Evolutionary conservation across 179 eudicot genomes (phyloP).

Genomic region (Sideroxylon spinosum): DNA sequence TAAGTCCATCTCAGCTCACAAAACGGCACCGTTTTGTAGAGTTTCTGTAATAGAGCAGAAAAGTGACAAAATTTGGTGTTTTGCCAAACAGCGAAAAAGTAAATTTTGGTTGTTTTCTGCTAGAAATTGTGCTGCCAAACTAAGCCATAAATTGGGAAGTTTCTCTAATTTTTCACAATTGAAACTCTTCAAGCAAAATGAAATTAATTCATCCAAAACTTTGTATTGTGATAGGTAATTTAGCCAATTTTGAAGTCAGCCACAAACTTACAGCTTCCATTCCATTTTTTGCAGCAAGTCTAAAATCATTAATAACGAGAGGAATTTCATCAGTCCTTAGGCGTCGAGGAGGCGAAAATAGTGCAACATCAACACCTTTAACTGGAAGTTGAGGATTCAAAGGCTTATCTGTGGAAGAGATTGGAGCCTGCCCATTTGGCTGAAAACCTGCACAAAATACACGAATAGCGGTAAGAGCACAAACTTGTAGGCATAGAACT

Average conservation of each 20-base stretch:
- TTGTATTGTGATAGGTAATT: neutral
- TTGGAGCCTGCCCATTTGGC: conserved; percentile 41
- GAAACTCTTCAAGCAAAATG: neutral
- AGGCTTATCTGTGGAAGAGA: conserved; percentile 31
- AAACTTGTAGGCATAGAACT: neutral
- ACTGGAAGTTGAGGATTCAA: conserved; percentile 21
- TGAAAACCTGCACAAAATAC: conserved; percentile 26
- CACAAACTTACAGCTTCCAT: conserved; percentile 16
- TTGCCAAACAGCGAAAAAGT: no score
- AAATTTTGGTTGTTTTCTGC: no score
- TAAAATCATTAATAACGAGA: conserved; percentile 15
- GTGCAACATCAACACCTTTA: conserved; percentile 18
- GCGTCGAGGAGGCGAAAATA: conserved; percentile 34
- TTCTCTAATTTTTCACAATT: neutral
- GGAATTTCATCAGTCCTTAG: conserved; percentile 18
- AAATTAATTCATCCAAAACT: neutral
- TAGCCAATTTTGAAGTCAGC: neutral
- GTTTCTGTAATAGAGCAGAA: no score
- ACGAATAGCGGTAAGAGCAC: neutral
- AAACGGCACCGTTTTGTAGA: no score
- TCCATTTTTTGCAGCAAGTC: conserved; percentile 18
- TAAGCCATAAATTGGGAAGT: neutral
- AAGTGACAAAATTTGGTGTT: no score
- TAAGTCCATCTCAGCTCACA: neutral
- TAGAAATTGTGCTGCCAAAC: no score